These are phyloP conservation scores for Entoloma clypeatum DNA, from an alignment of 1,284 basidiomycete genomes.

Conservation along the genomic window DNA sequence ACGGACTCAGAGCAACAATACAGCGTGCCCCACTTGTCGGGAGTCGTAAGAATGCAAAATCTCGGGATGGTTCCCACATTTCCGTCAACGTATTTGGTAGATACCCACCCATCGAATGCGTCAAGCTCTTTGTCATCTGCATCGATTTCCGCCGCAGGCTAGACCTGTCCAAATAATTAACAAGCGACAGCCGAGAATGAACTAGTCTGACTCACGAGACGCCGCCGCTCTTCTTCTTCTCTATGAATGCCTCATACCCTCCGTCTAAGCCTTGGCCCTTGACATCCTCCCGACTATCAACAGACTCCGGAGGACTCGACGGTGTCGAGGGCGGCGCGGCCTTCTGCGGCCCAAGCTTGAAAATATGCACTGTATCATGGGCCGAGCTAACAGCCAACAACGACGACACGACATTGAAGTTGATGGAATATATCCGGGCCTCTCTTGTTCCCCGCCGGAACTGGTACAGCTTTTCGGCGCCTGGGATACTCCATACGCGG, in stretches of 20 bases:
- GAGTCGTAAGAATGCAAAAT: constrained; percentile 90
- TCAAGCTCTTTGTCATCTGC: constrained; percentile 76
- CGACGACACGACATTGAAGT: constrained; percentile 84
- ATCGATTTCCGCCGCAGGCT: constrained; percentile 69
- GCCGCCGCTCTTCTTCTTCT: constrained; percentile 59
- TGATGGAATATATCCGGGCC: constrained; percentile 87
- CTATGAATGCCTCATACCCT: constrained; percentile 74
- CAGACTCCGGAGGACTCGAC: constrained; percentile 57
- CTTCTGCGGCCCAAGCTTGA: constrained; percentile 62
- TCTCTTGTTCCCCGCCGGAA: constrained; percentile 89
- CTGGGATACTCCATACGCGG: constrained; percentile 89
- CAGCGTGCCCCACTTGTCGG: constrained; percentile 73
- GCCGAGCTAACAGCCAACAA: constrained; percentile 89
- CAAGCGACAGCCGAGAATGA: background rate
- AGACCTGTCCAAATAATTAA: constrained; percentile 33
- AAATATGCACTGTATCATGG: constrained; percentile 97
- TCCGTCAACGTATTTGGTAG: constrained; percentile 90
- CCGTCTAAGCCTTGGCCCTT: constrained; percentile 55
- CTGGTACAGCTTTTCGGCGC: constrained; percentile 91
- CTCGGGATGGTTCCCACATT: constrained; percentile 95
- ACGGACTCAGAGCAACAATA: constrained; percentile 86
- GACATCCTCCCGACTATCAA: constrained; percentile 59
- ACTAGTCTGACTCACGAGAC: constrained; percentile 43
- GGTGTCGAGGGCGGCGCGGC: constrained; percentile 21
- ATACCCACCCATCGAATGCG: constrained; percentile 84